Evolutionary conservation across 768 basidiomycete species (phyloP), one percentile per base, ranked within the genome.

Genomic region (Lactifluus piperatus): DNA sequence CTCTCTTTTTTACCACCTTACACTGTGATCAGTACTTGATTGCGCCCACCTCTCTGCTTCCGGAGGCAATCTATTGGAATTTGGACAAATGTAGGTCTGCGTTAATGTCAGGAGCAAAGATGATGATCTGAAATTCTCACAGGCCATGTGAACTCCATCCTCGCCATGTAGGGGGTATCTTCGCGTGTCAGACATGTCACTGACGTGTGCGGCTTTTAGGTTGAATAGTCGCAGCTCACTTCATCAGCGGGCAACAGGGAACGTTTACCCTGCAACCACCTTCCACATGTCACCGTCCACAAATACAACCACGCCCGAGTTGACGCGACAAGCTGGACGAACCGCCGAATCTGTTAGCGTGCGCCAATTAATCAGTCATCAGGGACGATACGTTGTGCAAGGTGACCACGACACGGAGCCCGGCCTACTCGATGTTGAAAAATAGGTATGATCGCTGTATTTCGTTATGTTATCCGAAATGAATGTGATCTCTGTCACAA

Each of bases 101-200:
- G 13, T 7, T 37, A 5, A 39, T 43, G 8, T 26, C 13, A 26
- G 7, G 16, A 14, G 18, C 18, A 18, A 10, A 9, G n/a, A n/a
- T 11, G 20, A 37, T 51, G 11, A 9, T 52, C 24, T 51, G 51
- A 63, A 45, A 2, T 16, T 37, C 55, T 51, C 49, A 37, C 54
- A 80, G 79, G 76, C 62, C 79, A 81, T 61, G 77, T 80, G 22
- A 81, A 80, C 62, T 79, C 78, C 1, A 66, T 78, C 27, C 68
- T 81, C n/a, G 78, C 78, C 44, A 73, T 78, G 79, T 80, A 70
- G 69, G 71, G 71, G 49, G 30, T 13, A 30, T 16, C 24, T 36
- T 22, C 18, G 3, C 16, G 22, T 16, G n/a, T 10, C 11, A 30
- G 37, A 24, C 44, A 18, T 8, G 26, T 26, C 13, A 22, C 20